Conservation (phyloP, 2,329 filamentous ascomycete species). For the Scytalidium sp. region DNA sequence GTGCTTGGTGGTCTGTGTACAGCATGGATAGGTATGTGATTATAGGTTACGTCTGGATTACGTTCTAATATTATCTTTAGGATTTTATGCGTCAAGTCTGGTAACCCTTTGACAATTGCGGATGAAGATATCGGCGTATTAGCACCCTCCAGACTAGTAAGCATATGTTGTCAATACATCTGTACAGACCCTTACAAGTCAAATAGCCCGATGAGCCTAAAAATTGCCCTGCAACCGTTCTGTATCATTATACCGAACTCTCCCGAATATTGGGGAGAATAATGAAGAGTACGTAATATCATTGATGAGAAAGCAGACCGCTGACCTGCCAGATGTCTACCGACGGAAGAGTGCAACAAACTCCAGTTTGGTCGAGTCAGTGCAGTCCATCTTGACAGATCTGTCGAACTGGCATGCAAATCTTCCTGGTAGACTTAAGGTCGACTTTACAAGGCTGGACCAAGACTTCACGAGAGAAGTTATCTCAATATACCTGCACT, state of each 20-base stretch:
- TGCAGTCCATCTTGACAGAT: constrained; percentile 47
- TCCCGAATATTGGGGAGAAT: constrained; percentile 51
- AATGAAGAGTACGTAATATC: constrained; percentile 27
- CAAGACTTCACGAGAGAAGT: constrained; percentile 42
- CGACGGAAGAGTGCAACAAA: constrained; percentile 44
- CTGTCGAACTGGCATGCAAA: constrained; percentile 48
- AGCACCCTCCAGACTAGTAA: constrained; percentile 30
- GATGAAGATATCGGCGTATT: constrained; percentile 50
- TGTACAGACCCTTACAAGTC: background rate
- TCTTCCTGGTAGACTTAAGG: constrained; percentile 43
- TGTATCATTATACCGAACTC: constrained; percentile 49
- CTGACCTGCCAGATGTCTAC: constrained; percentile 38
- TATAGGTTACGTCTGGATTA: constrained; percentile 20
- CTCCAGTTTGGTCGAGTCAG: constrained; percentile 43
- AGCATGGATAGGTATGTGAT: constrained; percentile 39
- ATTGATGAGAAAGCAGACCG: too few relatives aligned
- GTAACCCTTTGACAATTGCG: constrained; percentile 51
- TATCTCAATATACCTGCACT: constrained; percentile 51
- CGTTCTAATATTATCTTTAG: constrained; percentile 15
- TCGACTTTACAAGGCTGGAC: constrained; percentile 43
- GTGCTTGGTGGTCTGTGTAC: constrained; percentile 56
- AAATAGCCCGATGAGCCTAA: constrained; percentile 30
- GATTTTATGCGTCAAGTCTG: constrained; percentile 50
- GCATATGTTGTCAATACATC: constrained; percentile 1
- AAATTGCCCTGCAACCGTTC: constrained; percentile 43